phyloP scores from a whole-genome alignment of 1,284 basidiomycete species.

The Puccinia horiana region DNA sequence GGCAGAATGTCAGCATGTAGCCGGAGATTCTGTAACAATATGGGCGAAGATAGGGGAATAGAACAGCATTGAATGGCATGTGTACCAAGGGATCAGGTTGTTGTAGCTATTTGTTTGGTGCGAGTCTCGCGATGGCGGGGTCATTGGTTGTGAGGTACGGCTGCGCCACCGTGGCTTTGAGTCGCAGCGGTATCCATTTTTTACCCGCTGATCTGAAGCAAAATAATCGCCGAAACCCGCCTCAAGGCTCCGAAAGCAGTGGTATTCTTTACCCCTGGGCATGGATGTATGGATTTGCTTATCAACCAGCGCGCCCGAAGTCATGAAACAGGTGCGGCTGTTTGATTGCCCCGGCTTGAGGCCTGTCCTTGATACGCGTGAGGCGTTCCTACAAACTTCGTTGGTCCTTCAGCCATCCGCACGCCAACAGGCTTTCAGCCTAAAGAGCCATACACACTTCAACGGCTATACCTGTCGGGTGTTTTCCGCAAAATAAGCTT shows the following conservation, averaged over 20 bases:
- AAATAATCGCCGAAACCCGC: neutral
- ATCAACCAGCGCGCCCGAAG: neutral
- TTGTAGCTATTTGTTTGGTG: no score
- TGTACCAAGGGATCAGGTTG: no score
- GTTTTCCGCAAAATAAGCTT: neutral
- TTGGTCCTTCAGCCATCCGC: neutral
- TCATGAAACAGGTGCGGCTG: conserved; percentile 20
- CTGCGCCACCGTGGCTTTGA: no score
- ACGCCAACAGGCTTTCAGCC: neutral
- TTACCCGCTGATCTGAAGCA: neutral
- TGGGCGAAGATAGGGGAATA: no score
- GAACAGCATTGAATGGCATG: no score
- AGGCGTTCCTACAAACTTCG: conserved; percentile 15
- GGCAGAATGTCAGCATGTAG: no score
- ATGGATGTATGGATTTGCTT: neutral
- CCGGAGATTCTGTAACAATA: no score
- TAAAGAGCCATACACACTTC: neutral
- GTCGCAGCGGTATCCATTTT: no score
- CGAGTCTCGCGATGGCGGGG: no score
- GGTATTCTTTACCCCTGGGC: neutral
- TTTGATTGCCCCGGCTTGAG: neutral
- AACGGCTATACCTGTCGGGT: neutral
- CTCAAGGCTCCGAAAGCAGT: neutral
- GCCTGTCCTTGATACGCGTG: neutral
- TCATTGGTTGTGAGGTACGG: no score